phyloP scores from a whole-genome alignment of 2,329 filamentous ascomycete species.

The Verticillium zaregamsianum region DNA sequence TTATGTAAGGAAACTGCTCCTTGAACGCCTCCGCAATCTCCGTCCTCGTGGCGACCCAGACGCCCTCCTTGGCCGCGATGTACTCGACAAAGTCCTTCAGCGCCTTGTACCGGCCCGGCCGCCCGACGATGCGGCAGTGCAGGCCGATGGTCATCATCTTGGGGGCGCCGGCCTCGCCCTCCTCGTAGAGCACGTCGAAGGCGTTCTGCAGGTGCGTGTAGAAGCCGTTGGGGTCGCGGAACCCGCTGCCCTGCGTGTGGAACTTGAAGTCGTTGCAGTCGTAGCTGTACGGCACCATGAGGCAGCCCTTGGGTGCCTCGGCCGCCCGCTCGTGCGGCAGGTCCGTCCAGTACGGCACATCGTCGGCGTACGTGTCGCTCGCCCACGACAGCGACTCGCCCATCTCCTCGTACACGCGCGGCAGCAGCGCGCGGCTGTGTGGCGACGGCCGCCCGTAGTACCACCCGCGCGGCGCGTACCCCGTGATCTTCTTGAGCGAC shows the following conservation, averaged over 20 bases:
- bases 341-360: constrained; percentile 52
- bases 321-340: constrained; percentile 40
- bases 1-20: constrained; percentile 42
- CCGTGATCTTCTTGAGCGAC: constrained; percentile 35
- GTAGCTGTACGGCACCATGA: constrained; percentile 51
- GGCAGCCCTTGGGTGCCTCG: constrained; percentile 37
- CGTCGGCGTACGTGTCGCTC: constrained; percentile 48
- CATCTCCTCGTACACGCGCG: constrained; percentile 47
- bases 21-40: constrained; percentile 48
- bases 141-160: constrained; percentile 57
- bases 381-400: constrained; percentile 44
- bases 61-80: constrained; percentile 44
- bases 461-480: constrained; percentile 42
- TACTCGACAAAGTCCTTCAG: constrained; percentile 50
- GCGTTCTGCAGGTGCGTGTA: constrained; percentile 43
- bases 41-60: constrained; percentile 49
- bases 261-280: constrained; percentile 51
- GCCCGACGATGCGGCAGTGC: constrained; percentile 48
- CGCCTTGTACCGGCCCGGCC: constrained; percentile 46
- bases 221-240: constrained; percentile 39
- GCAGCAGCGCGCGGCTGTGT: constrained; percentile 39
- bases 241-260: constrained; percentile 33
- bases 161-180: constrained; percentile 40
- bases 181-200: constrained; percentile 50
- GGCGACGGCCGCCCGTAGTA: constrained; percentile 44